These are phyloP conservation scores for Hericium erinaceus DNA, from an alignment of 768 basidiomycete genomes.

Conservation along the genomic window DNA sequence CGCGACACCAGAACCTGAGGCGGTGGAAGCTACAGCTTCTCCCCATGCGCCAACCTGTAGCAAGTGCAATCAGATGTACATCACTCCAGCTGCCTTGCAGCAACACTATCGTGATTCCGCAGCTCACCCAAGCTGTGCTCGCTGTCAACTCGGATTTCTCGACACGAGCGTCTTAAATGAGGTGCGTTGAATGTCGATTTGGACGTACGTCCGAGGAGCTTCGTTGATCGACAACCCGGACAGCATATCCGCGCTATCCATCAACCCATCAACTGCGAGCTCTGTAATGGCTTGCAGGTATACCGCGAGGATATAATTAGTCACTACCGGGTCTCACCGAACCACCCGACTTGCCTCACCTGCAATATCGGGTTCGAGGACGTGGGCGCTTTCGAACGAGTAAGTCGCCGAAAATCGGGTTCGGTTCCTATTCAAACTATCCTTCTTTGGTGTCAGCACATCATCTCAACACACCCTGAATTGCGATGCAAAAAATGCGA, in stretches of 20 bases:
- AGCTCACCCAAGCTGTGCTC: background rate
- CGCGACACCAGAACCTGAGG: background rate
- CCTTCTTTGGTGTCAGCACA: constrained; percentile 4
- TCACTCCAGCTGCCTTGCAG: background rate
- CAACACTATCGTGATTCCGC: background rate
- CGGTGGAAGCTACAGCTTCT: too few species aligned
- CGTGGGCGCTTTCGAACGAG: constrained; percentile 4
- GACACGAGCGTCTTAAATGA: constrained; percentile 14
- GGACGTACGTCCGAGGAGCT: too few species aligned
- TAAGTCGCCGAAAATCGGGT: background rate
- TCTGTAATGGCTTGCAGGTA: constrained; percentile 8
- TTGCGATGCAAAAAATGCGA: constrained; percentile 7
- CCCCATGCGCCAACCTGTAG: background rate
- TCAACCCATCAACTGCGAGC: constrained; percentile 5
- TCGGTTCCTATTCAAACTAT: background rate
- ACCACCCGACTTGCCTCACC: constrained; percentile 5
- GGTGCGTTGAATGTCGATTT: background rate
- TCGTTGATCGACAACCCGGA: background rate
- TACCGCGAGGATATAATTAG: constrained; percentile 8
- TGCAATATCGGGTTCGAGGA: constrained; percentile 13
- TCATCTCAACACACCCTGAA: constrained; percentile 2
- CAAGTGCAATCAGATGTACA: background rate
- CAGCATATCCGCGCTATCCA: constrained; percentile 22
- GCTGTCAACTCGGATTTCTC: constrained; percentile 25
- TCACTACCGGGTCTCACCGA: constrained; percentile 9